Evolutionary conservation across 805 yeast genomes (phyloP).

Genomic region (Yamadazyma sp.): DNA sequence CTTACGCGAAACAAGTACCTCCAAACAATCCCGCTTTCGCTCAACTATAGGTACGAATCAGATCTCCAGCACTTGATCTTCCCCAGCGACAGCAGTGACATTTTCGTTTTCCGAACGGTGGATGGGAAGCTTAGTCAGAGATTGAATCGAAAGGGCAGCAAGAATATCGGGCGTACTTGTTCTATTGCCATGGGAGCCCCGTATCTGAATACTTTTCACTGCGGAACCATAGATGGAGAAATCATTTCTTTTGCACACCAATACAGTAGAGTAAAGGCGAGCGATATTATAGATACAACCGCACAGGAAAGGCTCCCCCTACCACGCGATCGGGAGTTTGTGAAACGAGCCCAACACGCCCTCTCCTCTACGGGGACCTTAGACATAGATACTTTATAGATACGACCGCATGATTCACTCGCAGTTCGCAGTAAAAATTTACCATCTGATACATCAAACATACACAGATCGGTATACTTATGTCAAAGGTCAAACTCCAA

Average conservation of each 20-base stretch:
- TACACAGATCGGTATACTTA: neutral
- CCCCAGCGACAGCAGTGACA: conserved; percentile 76
- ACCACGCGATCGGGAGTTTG: too few relatives aligned
- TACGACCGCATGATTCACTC: too few relatives aligned
- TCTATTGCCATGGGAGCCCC: conserved; percentile 52
- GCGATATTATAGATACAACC: conserved; percentile 6
- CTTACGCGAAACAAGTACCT: conserved; percentile 62
- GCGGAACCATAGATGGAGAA: conserved; percentile 70
- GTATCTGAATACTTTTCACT: conserved; percentile 45
- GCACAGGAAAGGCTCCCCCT: too few relatives aligned
- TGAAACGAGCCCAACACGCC: too few relatives aligned
- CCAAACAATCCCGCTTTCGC: conserved; percentile 49
- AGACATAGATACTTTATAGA: too few relatives aligned
- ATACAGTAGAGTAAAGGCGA: conserved; percentile 6
- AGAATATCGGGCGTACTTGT: conserved; percentile 45
- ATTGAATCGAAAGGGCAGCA: conserved; percentile 45
- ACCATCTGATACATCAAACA: neutral
- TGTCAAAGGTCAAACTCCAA: conserved; percentile 10
- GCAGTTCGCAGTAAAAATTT: conserved; percentile 1
- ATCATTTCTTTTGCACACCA: conserved; percentile 54
- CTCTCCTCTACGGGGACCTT: too few relatives aligned
- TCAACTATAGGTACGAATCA: conserved; percentile 53
- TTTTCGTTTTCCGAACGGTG: conserved; percentile 53
- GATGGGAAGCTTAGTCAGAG: conserved; percentile 67
- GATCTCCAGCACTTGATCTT: conserved; percentile 59